Evolutionary conservation across 1,284 basidiomycete species (phyloP).

Genomic region (Wolfiporia cocos): DNA sequence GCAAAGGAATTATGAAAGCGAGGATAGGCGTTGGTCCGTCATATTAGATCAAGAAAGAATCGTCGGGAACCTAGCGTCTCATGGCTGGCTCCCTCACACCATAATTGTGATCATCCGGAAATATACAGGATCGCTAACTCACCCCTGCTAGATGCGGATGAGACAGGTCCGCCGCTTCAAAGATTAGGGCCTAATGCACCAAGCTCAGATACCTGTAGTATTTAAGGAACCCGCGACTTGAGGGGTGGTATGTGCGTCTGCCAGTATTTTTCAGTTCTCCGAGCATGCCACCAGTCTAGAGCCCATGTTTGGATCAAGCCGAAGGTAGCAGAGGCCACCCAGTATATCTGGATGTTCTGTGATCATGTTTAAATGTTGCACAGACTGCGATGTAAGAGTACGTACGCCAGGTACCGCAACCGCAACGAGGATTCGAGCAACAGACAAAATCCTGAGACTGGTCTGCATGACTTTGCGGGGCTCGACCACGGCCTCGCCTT

Average conservation of each 20-base stretch:
- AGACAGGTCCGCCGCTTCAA: no score
- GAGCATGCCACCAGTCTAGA: constrained; percentile 60
- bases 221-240: no score
- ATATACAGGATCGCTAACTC: not conserved
- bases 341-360: constrained; percentile 77
- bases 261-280: constrained; percentile 32
- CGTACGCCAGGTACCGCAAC: constrained; percentile 74
- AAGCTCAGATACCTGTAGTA: no score
- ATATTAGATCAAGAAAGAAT: constrained; percentile 85
- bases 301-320: constrained; percentile 75
- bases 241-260: no score
- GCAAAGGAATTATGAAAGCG: not conserved
- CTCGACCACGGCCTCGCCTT: constrained; percentile 35
- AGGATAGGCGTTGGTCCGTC: constrained; percentile 31
- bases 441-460: constrained; percentile 52
- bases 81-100: constrained; percentile 60
- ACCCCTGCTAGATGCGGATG: no score
- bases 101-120: constrained; percentile 61
- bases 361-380: not conserved
- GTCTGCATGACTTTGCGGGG: constrained; percentile 57
- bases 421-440: constrained; percentile 74
- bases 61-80: constrained; percentile 43
- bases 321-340: constrained; percentile 78
- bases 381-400: constrained; percentile 8
- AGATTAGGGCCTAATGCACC: no score